Percentiles rank a stretch among this genome's conserved stretches.
These are phyloP conservation scores for Podosphaera fusca DNA, from an alignment of 2,329 filamentous ascomycete species.

Conservation along the genomic window DNA sequence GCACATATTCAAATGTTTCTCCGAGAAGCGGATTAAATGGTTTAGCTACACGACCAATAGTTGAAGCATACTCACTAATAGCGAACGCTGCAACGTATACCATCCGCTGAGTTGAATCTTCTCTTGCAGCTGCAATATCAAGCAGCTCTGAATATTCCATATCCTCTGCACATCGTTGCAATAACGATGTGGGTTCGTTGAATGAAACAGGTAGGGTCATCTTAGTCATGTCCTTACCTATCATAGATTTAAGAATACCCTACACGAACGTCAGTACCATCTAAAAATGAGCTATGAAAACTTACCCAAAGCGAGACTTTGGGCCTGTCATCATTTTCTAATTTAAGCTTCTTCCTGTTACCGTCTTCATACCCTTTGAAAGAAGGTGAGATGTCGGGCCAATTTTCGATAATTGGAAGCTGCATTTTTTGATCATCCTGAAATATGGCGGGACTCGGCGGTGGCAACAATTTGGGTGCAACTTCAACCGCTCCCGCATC, in stretches of 20 bases:
- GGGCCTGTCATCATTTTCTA: conserved; percentile 79
- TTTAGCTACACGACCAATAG: conserved; percentile 88
- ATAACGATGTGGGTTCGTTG: conserved; percentile 87
- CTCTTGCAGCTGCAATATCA: conserved; percentile 63
- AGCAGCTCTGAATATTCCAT: conserved; percentile 94
- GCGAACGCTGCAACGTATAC: conserved; percentile 92
- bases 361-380: conserved; percentile 87
- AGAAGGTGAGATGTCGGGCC: conserved; percentile 45
- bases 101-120: conserved; percentile 74
- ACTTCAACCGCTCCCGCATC: conserved; percentile 81
- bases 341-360: conserved; percentile 52
- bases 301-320: conserved; percentile 91
- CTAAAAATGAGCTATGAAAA: conserved; percentile 5
- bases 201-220: conserved; percentile 98
- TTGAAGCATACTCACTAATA: conserved; percentile 88
- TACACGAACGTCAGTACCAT: conserved; percentile 20
- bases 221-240: conserved; percentile 99
- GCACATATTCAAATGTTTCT: conserved; percentile 89
- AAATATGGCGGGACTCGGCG: conserved; percentile 14
- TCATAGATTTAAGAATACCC: conserved; percentile 97
- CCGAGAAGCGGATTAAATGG: conserved; percentile 93
- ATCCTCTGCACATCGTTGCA: conserved; percentile 88
- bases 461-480: conserved; percentile 39
- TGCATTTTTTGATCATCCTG: conserved; percentile 23
- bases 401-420: conserved; percentile 18